A percentile compares a stretch with the other conserved stretches of the same genome.
Evolutionary conservation across 2,329 filamentous ascomycete species (phyloP).

Genomic region (Lachnellula subtilissima): DNA sequence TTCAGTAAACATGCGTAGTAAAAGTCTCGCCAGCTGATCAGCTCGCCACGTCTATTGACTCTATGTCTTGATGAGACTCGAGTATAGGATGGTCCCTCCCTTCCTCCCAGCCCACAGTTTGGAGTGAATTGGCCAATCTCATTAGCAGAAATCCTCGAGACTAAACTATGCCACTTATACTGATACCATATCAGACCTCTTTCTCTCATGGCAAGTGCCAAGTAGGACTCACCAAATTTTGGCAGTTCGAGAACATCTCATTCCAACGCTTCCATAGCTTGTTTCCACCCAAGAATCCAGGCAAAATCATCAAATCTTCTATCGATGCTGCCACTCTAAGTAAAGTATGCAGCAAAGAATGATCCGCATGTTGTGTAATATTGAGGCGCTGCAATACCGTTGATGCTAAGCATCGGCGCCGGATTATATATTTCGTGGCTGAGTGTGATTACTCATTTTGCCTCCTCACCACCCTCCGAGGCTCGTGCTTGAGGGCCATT

Average conservation of each 20-base stretch:
- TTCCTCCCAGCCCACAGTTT: conserved; percentile 29
- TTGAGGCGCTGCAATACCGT: conserved; percentile 19
- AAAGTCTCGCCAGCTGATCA: conserved; percentile 25
- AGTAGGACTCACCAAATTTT: conserved; percentile 27
- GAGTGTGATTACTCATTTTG: conserved; percentile 38
- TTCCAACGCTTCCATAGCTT: conserved; percentile 22
- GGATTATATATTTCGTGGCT: conserved; percentile 12
- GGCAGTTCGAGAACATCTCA: conserved; percentile 16
- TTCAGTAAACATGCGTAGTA: conserved; percentile 14
- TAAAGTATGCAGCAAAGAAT: conserved; percentile 27
- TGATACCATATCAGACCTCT: conserved; percentile 26
- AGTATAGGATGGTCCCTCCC: conserved; percentile 29
- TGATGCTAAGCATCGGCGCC: conserved; percentile 31
- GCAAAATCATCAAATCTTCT: conserved; percentile 23
- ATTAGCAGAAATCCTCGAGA: conserved; percentile 23
- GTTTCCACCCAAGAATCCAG: conserved; percentile 19
- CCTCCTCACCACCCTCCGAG: conserved; percentile 40
- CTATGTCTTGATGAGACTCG: conserved; percentile 17
- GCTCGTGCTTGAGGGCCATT: conserved; percentile 35
- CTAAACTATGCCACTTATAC: conserved; percentile 22
- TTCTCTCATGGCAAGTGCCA: conserved; percentile 20
- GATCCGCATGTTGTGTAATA: conserved; percentile 17
- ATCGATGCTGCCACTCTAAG: conserved; percentile 26
- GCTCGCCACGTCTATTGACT: conserved; percentile 23
- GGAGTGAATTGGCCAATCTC: conserved; percentile 26